Evolutionary conservation across 2,329 filamentous ascomycete species (phyloP).

Genomic region (Venturia nashicola): DNA sequence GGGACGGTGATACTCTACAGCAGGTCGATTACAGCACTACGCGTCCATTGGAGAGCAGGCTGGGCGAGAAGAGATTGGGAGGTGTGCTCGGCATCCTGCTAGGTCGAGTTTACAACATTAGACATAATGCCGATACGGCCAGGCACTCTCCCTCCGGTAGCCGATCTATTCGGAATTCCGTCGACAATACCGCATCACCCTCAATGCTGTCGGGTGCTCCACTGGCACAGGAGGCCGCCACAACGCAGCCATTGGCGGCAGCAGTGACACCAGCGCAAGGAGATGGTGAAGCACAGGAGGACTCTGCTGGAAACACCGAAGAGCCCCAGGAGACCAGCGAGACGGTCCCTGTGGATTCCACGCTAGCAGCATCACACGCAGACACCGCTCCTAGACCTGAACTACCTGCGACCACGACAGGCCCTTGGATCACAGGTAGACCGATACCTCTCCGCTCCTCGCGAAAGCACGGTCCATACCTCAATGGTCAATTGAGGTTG

Average conservation of each 20-base stretch:
- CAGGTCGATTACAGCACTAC: slow-evolving; percentile 48
- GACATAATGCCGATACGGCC: slow-evolving; percentile 22
- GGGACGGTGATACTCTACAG: slow-evolving; percentile 49
- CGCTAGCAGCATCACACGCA: background rate
- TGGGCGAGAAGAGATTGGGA: slow-evolving; percentile 52
- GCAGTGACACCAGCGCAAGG: background rate
- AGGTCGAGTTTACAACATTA: slow-evolving; percentile 51
- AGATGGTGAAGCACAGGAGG: background rate
- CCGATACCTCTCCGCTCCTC: slow-evolving; percentile 10
- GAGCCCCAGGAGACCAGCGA: background rate
- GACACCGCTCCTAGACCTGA: background rate
- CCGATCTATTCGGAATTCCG: slow-evolving; percentile 4
- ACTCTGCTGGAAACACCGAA: background rate
- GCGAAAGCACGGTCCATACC: slow-evolving; percentile 22
- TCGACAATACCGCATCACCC: background rate
- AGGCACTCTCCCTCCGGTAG: slow-evolving; percentile 5
- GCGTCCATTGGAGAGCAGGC: slow-evolving; percentile 40
- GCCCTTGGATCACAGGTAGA: slow-evolving; percentile 5
- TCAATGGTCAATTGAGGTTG: slow-evolving; percentile 51
- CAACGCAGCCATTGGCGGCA: background rate
- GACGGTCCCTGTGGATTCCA: background rate
- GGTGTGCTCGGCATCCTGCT: slow-evolving; percentile 58
- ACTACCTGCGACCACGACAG: background rate
- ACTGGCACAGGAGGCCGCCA: background rate
- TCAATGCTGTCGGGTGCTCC: background rate